Conservation (phyloP, 192 early-diverging fungal species). For the Podila clonocystis region DNA sequence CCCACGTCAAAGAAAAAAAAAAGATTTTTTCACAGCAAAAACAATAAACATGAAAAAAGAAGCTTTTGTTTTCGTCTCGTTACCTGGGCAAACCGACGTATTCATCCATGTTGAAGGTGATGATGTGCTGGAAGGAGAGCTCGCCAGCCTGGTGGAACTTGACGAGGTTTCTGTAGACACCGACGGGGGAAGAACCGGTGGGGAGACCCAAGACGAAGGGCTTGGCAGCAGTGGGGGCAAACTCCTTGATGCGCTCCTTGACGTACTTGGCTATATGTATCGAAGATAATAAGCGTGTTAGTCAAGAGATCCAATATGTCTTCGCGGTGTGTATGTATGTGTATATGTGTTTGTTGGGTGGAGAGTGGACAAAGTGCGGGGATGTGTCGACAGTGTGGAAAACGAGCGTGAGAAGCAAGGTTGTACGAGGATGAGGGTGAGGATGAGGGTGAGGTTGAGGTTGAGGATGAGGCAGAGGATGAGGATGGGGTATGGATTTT, state of each 20-base stretch:
- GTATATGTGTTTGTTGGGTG: background rate
- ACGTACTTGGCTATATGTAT: constrained; percentile 74
- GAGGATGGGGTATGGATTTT: background rate
- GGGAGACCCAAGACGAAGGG: constrained; percentile 90
- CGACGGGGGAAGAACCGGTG: constrained; percentile 87
- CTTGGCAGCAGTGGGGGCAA: constrained; percentile 73
- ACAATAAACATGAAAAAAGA: background rate
- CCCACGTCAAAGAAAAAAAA: background rate
- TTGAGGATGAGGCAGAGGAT: background rate
- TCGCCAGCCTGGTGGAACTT: constrained; percentile 71
- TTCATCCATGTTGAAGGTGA: constrained; percentile 96
- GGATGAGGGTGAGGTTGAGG: background rate
- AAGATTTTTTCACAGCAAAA: background rate
- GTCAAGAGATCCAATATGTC: background rate
- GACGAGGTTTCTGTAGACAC: constrained; percentile 83
- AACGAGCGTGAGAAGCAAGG: background rate
- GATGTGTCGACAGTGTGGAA: background rate
- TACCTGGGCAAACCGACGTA: constrained; percentile 83
- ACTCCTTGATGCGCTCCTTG: constrained; percentile 81
- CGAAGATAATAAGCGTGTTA: background rate
- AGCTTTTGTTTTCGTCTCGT: background rate
- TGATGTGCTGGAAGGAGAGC: constrained; percentile 81
- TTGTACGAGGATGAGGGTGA: background rate
- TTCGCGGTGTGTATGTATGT: too few species aligned
- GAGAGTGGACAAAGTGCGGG: background rate